Evolutionary conservation across 1,139 yeast species (phyloP), one percentile per base, ranked within the genome.

Genomic region (Chernovozyma aurita): DNA sequence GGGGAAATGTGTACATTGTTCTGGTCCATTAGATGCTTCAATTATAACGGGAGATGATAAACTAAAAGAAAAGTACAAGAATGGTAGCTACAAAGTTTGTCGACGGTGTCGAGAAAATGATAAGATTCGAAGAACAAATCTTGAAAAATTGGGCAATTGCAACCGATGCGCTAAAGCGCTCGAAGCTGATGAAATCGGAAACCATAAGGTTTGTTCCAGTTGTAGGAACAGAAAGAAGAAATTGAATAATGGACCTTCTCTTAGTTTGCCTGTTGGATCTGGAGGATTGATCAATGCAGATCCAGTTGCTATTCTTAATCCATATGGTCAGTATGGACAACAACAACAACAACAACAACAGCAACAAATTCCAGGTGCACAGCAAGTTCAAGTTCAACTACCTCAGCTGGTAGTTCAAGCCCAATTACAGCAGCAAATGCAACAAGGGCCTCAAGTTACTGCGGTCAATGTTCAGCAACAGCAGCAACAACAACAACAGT

Each of bases 1-100:
- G 45, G 85, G 86, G 1, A 71, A 71, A 47, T 80, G 86, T 57
- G 82, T 79, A 7, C 85, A 80, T 49, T 80, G 86, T 46, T 65
- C 79, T 2, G 84, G 84, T 1, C 79, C 81, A 3, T 63, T 78
- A 33, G 78, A 76, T 41, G 57, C 66, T 8, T 60, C 67, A 29
- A 66, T 68, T 24, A 58, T 65, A 28, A 52, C 58, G 11, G 53
- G 51, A 22, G 56, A 53, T 26, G 58, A 49, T 28, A 46, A 47
- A 31, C 38, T 28, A 41, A 28, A 15, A 33, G 38, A 38, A 28
- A 46, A 55, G 55, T 33, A 55, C 42, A 46, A 52, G 42, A 33
- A 42, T 16, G 65, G 69, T 4, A 63, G 62, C 36, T 79, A 62
- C 52, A 78, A 78, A 49, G 85, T 80, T 9, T 80, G 86, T 49